These are phyloP conservation scores for Corynespora cassiicola DNA, from an alignment of 2,329 filamentous ascomycete genomes.

Conservation along the genomic window DNA sequence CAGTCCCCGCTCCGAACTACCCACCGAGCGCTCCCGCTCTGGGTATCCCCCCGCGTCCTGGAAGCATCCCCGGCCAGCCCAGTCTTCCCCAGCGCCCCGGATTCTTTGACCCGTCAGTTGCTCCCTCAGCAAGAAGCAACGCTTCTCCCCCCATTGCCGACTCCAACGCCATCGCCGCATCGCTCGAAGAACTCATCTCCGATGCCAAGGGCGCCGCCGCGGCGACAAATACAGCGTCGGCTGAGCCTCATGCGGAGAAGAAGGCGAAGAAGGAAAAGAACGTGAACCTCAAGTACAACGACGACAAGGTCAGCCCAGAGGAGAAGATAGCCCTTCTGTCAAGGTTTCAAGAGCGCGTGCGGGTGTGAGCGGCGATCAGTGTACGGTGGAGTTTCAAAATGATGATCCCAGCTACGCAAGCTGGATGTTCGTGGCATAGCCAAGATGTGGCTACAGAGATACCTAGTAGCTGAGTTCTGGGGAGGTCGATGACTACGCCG, in stretches of 20 bases:
- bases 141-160: constrained; percentile 5
- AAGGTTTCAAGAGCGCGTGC: constrained; percentile 65
- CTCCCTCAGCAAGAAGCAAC: constrained; percentile 18
- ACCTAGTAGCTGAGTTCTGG: too few species aligned
- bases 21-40: constrained; percentile 36
- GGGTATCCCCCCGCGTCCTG: constrained; percentile 27
- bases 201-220: constrained; percentile 54
- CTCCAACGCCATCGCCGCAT: constrained; percentile 42
- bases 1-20: too few species aligned
- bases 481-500: too few species aligned
- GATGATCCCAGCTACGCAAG: too few species aligned
- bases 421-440: too few species aligned
- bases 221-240: constrained; percentile 36
- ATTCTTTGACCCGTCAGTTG: constrained; percentile 26
- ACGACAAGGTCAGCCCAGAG: constrained; percentile 81
- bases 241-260: constrained; percentile 36
- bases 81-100: constrained; percentile 49
- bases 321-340: constrained; percentile 84
- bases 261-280: constrained; percentile 70
- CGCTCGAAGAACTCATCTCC: constrained; percentile 59
- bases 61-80: constrained; percentile 39
- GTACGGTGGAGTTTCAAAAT: neutral
- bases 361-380: constrained; percentile 25
- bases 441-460: too few species aligned
- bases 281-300: constrained; percentile 78